phyloP scores from a whole-genome alignment of 2,329 filamentous ascomycete genomes.

The Chaetomiaceae sp. region DNA sequence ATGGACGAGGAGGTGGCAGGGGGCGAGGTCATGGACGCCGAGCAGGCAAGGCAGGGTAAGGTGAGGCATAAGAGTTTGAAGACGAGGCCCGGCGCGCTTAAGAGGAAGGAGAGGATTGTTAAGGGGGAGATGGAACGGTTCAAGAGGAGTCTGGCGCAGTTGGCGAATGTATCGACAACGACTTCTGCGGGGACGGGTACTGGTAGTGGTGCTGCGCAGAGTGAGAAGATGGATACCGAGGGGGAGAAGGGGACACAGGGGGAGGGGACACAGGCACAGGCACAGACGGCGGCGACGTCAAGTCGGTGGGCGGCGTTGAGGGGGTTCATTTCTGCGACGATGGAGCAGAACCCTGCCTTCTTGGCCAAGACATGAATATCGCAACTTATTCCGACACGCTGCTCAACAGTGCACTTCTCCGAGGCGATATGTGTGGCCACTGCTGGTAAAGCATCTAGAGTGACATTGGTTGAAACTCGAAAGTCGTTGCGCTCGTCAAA shows the following conservation, averaged over 20 bases:
- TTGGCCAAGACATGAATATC: slow-evolving; percentile 29
- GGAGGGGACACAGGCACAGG: slow-evolving; percentile 19
- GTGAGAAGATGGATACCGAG: slow-evolving; percentile 13
- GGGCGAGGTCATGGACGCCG: slow-evolving; percentile 30
- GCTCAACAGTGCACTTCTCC: no score
- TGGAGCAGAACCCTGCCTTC: slow-evolving; percentile 85
- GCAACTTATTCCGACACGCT: background rate
- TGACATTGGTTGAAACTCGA: no score
- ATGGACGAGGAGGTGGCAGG: slow-evolving; percentile 46
- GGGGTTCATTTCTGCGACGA: slow-evolving; percentile 77
- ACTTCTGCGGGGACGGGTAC: background rate
- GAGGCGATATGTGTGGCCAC: no score
- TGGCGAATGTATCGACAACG: slow-evolving; percentile 42
- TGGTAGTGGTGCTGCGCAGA: background rate
- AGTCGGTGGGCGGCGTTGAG: slow-evolving; percentile 77
- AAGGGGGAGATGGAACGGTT: slow-evolving; percentile 79
- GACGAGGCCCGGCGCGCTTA: slow-evolving; percentile 73
- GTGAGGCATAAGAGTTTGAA: slow-evolving; percentile 71
- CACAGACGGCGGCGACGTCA: slow-evolving; percentile 38
- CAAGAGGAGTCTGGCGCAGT: slow-evolving; percentile 72
- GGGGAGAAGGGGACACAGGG: slow-evolving; percentile 20
- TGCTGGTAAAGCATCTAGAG: no score
- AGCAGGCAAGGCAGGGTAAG: slow-evolving; percentile 50
- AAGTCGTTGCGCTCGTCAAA: no score
- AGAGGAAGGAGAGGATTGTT: slow-evolving; percentile 76